Conservation (phyloP, 208 protist species). For the Leishmania amazonensis region DNA sequence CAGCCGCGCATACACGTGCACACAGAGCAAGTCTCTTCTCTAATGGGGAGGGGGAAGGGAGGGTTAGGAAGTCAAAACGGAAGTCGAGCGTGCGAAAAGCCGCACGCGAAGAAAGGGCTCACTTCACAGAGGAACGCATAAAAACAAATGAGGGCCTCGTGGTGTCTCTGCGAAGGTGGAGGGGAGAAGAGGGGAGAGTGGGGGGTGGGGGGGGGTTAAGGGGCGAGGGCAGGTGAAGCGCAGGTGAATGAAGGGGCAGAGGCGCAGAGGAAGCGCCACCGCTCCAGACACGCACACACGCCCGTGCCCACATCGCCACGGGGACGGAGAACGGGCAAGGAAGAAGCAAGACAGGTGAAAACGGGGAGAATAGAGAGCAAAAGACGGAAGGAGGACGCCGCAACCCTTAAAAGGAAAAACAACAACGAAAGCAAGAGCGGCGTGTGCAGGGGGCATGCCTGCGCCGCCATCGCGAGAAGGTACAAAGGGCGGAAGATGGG, state of each 20-base stretch:
- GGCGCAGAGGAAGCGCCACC: not conserved
- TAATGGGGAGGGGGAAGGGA: not conserved
- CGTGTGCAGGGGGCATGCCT: not conserved
- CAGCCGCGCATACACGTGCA: not conserved
- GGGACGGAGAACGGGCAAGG: not conserved
- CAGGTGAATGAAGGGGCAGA: not conserved
- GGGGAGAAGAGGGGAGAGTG: too few species aligned
- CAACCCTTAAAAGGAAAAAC: not conserved
- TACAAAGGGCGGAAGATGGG: not conserved
- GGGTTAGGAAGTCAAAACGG: not conserved
- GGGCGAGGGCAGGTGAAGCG: not conserved
- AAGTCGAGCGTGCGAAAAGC: not conserved
- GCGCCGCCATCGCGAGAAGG: not conserved
- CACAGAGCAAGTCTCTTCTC: not conserved
- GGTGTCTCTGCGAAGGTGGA: not conserved
- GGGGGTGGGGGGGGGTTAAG: too few species aligned
- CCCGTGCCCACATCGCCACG: not conserved
- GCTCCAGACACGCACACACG: not conserved
- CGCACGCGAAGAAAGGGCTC: too few species aligned
- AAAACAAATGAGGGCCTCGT: not conserved
- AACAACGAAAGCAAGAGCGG: not conserved
- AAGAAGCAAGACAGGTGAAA: not conserved
- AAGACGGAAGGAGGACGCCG: not conserved
- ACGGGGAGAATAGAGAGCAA: not conserved
- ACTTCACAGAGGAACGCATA: not conserved